Percentiles rank a stretch among this genome's conserved stretches.
These are phyloP conservation scores for Heterobasidion occidentale DNA, from an alignment of 1,284 basidiomycete species.

Conservation along the genomic window DNA sequence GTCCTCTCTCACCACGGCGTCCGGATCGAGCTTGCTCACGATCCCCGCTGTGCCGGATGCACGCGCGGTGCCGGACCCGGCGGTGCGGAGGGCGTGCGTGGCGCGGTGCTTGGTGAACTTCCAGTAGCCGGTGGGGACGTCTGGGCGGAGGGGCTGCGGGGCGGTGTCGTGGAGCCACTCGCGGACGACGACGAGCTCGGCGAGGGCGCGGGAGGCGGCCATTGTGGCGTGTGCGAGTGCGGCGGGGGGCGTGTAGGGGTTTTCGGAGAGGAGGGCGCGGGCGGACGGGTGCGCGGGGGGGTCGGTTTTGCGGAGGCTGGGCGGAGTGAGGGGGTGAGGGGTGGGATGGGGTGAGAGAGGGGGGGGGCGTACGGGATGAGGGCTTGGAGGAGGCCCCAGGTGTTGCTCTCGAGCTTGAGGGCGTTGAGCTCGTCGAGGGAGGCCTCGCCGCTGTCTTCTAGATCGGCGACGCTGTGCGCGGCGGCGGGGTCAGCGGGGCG, in stretches of 20 bases:
- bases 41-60: slow-evolving; percentile 44
- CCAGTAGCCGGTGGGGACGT: slow-evolving; percentile 74
- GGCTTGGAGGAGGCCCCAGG: slow-evolving; percentile 74
- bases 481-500: not conserved
- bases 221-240: slow-evolving; percentile 68
- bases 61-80: too few relatives aligned
- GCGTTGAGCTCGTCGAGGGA: slow-evolving; percentile 48
- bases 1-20: slow-evolving; percentile 42
- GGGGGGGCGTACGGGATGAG: slow-evolving; percentile 50
- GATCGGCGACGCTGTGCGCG: slow-evolving; percentile 38
- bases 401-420: slow-evolving; percentile 68
- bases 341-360: not conserved
- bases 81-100: slow-evolving; percentile 56
- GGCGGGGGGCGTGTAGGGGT: slow-evolving; percentile 73
- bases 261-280: slow-evolving; percentile 47
- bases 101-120: slow-evolving; percentile 70
- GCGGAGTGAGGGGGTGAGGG: not conserved
- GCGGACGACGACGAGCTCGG: slow-evolving; percentile 70
- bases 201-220: slow-evolving; percentile 39
- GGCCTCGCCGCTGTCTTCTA: slow-evolving; percentile 33
- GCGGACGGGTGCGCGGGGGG: slow-evolving; percentile 35
- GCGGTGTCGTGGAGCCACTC: slow-evolving; percentile 76
- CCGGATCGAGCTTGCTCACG: slow-evolving; percentile 66
- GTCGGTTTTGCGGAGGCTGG: slow-evolving; percentile 57
- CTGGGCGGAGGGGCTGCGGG: slow-evolving; percentile 47